phyloP scores from a whole-genome alignment of 2,329 filamentous ascomycete species.

The Sporothrix globosa region DNA sequence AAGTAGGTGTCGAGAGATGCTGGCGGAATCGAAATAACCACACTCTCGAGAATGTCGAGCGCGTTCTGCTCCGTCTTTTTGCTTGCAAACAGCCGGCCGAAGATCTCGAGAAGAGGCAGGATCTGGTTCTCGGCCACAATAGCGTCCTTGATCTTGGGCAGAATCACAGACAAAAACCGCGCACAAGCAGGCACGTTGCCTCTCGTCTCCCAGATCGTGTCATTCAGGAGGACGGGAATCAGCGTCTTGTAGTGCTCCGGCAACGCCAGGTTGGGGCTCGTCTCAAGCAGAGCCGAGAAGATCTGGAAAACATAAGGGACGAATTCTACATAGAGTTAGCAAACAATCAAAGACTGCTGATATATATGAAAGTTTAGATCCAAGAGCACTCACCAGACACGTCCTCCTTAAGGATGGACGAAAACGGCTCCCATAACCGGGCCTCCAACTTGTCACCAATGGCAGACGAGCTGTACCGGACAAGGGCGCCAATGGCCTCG shows the following conservation, averaged over 20 bases:
- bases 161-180: slow-evolving; percentile 79
- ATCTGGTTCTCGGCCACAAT: slow-evolving; percentile 81
- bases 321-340: slow-evolving; percentile 63
- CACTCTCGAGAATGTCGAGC: slow-evolving; percentile 85
- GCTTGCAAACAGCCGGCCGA: slow-evolving; percentile 81
- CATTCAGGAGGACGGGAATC: slow-evolving; percentile 75
- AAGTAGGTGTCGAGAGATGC: slow-evolving; percentile 77
- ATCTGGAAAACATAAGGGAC: slow-evolving; percentile 96
- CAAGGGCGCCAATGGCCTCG: slow-evolving; percentile 86
- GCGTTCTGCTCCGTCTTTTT: slow-evolving; percentile 85
- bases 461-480: slow-evolving; percentile 68
- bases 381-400: slow-evolving; percentile 56
- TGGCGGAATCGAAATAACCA: slow-evolving; percentile 73
- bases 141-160: slow-evolving; percentile 72
- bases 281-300: slow-evolving; percentile 85
- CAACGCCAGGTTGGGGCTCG: slow-evolving; percentile 76
- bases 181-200: slow-evolving; percentile 93
- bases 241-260: slow-evolving; percentile 80
- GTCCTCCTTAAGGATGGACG: slow-evolving; percentile 76
- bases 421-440: slow-evolving; percentile 81
- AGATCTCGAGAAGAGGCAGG: slow-evolving; percentile 89
- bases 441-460: slow-evolving; percentile 76
- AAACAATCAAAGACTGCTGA: too few species aligned
- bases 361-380: slow-evolving; percentile 39
- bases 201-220: slow-evolving; percentile 85